A percentile compares a stretch with the other conserved stretches of the same genome.
phyloP scores from a whole-genome alignment of 2,329 filamentous ascomycete species.

The Claviceps maximensis region DNA sequence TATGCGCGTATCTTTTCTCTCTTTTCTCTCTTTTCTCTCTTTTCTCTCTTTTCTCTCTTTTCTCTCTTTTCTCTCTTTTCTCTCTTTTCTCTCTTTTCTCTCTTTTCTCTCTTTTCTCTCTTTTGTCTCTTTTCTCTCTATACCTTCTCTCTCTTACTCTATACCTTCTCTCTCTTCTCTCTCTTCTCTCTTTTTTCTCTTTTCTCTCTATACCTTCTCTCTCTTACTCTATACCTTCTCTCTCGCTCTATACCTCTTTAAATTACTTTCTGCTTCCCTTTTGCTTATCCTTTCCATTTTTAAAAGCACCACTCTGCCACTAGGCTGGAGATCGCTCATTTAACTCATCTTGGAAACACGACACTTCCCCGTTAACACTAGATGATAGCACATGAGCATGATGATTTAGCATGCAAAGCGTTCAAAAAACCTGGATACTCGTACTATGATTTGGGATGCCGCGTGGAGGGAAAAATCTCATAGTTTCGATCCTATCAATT shows the following conservation, averaged over 20 bases:
- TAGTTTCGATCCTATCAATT: too few species aligned
- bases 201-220: not conserved
- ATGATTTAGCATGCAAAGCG: conserved; percentile 42
- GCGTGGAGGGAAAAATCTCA: too few species aligned
- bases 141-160: too few species aligned
- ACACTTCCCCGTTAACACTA: not conserved
- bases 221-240: too few species aligned
- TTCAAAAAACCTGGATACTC: too few species aligned
- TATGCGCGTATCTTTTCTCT: not conserved
- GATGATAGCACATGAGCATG: conserved; percentile 1
- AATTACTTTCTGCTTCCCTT: too few species aligned
- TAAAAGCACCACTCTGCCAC: not conserved
- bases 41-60: not conserved
- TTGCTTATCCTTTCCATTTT: not conserved
- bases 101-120: not conserved
- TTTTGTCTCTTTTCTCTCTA: not conserved
- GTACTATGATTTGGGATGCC: too few species aligned
- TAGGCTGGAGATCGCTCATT: not conserved
- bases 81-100: not conserved
- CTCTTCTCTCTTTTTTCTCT: not conserved
- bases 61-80: not conserved
- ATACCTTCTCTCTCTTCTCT: not conserved
- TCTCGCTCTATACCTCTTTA: too few species aligned
- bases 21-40: not conserved
- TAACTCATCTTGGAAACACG: not conserved